These are phyloP conservation scores for Fragilariopsis cylindrus DNA, from an alignment of 108 stramenopile species.

Conservation along the genomic window DNA sequence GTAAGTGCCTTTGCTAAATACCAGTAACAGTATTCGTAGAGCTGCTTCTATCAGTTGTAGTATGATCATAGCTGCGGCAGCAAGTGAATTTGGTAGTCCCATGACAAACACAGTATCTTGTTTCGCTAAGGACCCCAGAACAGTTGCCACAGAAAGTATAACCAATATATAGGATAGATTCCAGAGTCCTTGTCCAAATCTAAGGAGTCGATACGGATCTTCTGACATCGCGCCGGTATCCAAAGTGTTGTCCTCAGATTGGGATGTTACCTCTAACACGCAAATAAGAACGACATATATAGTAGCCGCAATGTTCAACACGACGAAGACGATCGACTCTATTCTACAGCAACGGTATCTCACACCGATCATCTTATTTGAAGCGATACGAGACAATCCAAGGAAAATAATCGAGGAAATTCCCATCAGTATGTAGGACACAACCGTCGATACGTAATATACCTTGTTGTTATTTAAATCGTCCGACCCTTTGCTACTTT, in stretches of 20 bases:
- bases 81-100: conserved; percentile 11
- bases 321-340: background rate
- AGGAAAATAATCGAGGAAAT: background rate
- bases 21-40: background rate
- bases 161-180: background rate
- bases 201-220: background rate
- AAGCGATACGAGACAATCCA: background rate
- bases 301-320: background rate
- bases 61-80: conserved; percentile 7
- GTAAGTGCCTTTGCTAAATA: background rate
- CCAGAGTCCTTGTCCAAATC: background rate
- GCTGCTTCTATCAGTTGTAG: background rate
- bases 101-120: background rate
- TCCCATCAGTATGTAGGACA: background rate
- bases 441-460: background rate
- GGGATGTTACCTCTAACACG: background rate
- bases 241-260: background rate
- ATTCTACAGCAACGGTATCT: background rate
- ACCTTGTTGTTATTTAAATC: background rate
- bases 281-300: background rate
- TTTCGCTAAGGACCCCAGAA: conserved; percentile 7
- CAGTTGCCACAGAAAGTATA: background rate
- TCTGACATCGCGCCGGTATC: background rate
- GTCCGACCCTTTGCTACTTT: background rate
- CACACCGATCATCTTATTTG: background rate